A percentile compares a stretch with the other conserved stretches of the same genome.
These are phyloP conservation scores for Chlamydomonas sphaeroides DNA, from an alignment of 139 green algal species.

Conservation along the genomic window DNA sequence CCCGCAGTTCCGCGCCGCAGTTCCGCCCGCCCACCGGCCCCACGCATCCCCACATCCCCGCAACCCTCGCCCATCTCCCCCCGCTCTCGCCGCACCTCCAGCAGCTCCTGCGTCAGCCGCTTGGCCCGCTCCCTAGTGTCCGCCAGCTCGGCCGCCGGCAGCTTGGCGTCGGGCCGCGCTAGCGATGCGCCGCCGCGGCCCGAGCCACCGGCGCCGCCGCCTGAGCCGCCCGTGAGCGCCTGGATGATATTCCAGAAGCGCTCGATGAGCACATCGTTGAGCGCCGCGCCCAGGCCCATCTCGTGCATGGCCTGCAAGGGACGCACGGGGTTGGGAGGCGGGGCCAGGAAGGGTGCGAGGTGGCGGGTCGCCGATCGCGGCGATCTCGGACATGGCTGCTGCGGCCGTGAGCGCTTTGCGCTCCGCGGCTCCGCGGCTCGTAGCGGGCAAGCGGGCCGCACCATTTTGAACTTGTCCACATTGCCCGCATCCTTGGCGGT, in stretches of 20 bases:
- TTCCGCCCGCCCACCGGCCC: background rate
- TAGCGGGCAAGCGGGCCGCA: too few relatives aligned
- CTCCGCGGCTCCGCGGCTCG: too few relatives aligned
- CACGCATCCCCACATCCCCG: background rate
- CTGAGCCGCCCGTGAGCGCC: background rate
- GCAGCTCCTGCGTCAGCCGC: slow-evolving; percentile 38
- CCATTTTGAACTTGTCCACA: slow-evolving; percentile 74
- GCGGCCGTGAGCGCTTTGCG: background rate
- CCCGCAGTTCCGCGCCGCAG: too few relatives aligned
- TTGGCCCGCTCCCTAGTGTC: slow-evolving; percentile 34
- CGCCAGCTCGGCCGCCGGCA: slow-evolving; percentile 19
- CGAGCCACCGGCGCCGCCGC: background rate
- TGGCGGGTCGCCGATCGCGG: too few relatives aligned
- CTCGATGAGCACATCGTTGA: slow-evolving; percentile 85
- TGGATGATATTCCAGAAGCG: slow-evolving; percentile 78
- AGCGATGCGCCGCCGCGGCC: background rate
- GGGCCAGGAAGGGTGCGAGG: background rate
- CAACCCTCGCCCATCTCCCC: too few relatives aligned
- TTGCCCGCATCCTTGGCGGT: slow-evolving; percentile 67
- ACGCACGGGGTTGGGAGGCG: background rate
- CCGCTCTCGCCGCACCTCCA: slow-evolving; percentile 5
- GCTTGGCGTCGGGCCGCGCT: slow-evolving; percentile 4
- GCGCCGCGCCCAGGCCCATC: slow-evolving; percentile 82
- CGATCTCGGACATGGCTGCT: too few relatives aligned
- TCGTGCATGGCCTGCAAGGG: slow-evolving; percentile 47